Base-by-base conservation (phyloP, 768 basidiomycete species). In the Mycena rosella region DNA sequence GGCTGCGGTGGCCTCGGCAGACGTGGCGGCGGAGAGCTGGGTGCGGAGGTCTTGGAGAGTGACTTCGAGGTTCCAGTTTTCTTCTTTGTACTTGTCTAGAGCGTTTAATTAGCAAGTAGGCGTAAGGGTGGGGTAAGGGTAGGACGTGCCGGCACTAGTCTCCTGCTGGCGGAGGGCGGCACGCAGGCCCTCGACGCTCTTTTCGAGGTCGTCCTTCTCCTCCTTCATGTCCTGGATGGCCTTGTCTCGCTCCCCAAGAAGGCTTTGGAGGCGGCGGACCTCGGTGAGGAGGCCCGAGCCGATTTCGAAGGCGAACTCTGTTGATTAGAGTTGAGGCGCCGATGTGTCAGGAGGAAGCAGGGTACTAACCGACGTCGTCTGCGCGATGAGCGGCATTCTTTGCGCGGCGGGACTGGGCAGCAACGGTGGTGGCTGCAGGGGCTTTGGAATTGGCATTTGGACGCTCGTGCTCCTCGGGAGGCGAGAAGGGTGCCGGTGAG, bases 11-110 rank as follows among this genome's bases (percentile, higher is more conserved):
- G 94, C 90, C 69, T 88, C 86, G 5, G 85, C 80, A 10, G 89
- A 83, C 20, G 89, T 79, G 1, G 88, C 85, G 54, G 93, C 90
- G 32, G 85, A 75, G 51, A 92, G 83, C 70, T 93, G 89, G 1
- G 87, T 81, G 42, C 91, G 91, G 26, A 96, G 85, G 65, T 98
- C 96, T 77, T 99, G 97, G 30, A 96, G 83, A 18, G 88, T 87
- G 54, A 98, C 96, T 82, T 99, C 97, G 63, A 98, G 89, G 75
- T 99, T 97, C 98, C 98, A 99, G 78, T 98, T 99, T 80, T 96
- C 96, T 81, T 99, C 97, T 81, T 96, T 96, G 88, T 90, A 97
- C 70, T 96, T 95, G 78, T 98, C 97, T 92, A 74, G 30, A 54
- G 62, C 52, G 42, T 45, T 55, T 24, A 54, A 60, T 49, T 13